Conservation (phyloP, 2,329 filamentous ascomycete species). For the Macrophomina pseudophaseolina region DNA sequence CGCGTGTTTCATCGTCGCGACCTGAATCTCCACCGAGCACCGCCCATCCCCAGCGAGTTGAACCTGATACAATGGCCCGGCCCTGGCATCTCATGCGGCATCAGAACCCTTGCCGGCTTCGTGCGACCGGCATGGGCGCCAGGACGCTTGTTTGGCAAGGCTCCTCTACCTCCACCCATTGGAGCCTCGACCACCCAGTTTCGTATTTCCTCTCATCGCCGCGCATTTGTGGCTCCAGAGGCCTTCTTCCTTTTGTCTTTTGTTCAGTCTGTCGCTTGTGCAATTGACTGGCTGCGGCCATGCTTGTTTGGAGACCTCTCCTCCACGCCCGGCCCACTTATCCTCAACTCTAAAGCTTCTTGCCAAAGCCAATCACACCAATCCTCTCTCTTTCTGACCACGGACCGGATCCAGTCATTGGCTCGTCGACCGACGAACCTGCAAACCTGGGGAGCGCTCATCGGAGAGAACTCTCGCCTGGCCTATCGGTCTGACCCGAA, state of each 20-base stretch:
- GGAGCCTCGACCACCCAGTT: slow-evolving; percentile 7
- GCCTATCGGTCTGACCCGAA: slow-evolving; percentile 24
- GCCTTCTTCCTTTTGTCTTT: slow-evolving; percentile 13
- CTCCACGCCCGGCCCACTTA: slow-evolving; percentile 13
- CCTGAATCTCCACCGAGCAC: slow-evolving; percentile 17
- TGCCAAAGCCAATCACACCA: slow-evolving; percentile 17
- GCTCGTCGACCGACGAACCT: slow-evolving; percentile 2
- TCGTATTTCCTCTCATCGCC: slow-evolving; percentile 15
- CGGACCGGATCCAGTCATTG: slow-evolving; percentile 23
- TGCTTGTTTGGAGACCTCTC: slow-evolving; percentile 17
- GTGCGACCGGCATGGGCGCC: slow-evolving; percentile 12
- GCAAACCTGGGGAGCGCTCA: slow-evolving; percentile 10
- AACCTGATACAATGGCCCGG: slow-evolving; percentile 24
- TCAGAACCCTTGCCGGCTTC: slow-evolving; percentile 6
- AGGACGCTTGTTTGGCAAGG: neutral
- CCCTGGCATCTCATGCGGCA: slow-evolving; percentile 21
- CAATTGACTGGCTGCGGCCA: slow-evolving; percentile 19
- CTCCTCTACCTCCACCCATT: slow-evolving; percentile 16
- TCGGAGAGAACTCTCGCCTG: slow-evolving; percentile 35
- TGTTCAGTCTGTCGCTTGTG: slow-evolving; percentile 11
- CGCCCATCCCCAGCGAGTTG: neutral
- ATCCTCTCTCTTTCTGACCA: neutral
- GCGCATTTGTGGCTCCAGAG: slow-evolving; percentile 1
- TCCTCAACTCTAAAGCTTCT: neutral
- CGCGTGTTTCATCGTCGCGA: slow-evolving; percentile 14